A percentile compares a stretch with the other conserved stretches of the same genome.
phyloP scores from a whole-genome alignment of 2,329 filamentous ascomycete species.

The Phyllosticta citrichinensis region DNA sequence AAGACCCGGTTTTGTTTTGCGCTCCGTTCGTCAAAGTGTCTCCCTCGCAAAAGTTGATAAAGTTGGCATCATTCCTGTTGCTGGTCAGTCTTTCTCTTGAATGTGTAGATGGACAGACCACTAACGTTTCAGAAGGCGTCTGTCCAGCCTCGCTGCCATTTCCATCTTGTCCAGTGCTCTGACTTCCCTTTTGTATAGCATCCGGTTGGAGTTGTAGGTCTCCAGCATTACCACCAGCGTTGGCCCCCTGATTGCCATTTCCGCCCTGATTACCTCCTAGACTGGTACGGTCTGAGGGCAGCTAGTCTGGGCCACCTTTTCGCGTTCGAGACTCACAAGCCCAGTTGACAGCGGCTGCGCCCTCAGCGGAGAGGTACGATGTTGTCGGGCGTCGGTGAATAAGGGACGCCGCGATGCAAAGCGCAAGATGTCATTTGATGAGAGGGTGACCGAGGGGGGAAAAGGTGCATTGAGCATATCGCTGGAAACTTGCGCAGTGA shows the following conservation, averaged over 20 bases:
- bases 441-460: background rate
- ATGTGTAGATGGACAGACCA: slow-evolving; percentile 4
- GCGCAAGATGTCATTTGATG: background rate
- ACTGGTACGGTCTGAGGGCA: background rate
- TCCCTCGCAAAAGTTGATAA: slow-evolving; percentile 51
- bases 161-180: slow-evolving; percentile 30
- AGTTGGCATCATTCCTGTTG: slow-evolving; percentile 41
- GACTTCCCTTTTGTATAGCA: slow-evolving; percentile 35
- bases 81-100: slow-evolving; percentile 10
- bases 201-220: slow-evolving; percentile 23
- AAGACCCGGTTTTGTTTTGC: slow-evolving; percentile 42
- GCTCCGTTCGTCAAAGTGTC: slow-evolving; percentile 46
- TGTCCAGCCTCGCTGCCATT: slow-evolving; percentile 29
- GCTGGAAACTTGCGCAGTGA: background rate
- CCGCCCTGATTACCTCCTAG: slow-evolving; percentile 13
- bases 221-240: too few relatives aligned
- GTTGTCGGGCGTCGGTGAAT: background rate
- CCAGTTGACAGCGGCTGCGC: background rate
- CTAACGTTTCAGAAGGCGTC: slow-evolving; percentile 38
- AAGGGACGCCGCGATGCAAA: background rate
- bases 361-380: background rate
- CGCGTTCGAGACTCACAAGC: background rate
- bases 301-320: background rate
- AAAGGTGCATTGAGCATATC: background rate
- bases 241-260: slow-evolving; percentile 11